Base-by-base conservation (phyloP, 75 land plant species). In the Pseudotsuga menziesii region DNA sequence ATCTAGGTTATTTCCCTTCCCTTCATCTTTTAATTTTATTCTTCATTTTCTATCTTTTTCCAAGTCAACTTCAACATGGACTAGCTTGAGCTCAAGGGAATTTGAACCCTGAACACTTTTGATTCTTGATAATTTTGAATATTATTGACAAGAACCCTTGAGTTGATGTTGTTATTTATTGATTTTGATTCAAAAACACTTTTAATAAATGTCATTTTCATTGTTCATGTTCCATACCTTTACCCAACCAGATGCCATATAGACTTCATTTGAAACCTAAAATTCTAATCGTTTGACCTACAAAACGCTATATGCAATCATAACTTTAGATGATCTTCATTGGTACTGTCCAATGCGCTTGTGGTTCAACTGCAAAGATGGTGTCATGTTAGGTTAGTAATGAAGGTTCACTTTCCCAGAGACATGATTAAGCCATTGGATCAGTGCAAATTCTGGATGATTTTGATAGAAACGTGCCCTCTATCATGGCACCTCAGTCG, bases 1-100 rank as follows among this genome's bases (percentile, higher is more conserved):
- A 29, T 66, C 89, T 85, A 80, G 63, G 74, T n/a, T 26, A 27
- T 35, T 14, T 67, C 23, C 67, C 4, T n/a, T 41, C 1, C 20
- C 9, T 27, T 16, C n/a, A n/a, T 29, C 32, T 29, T 64, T 35
- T 59, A 14, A 66, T 41, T 75, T 14, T 14, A 44, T 12, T 58
- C 29, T 22, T 35, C 76, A n/a, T 76, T 20, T 56, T 73, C 57
- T 73, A 6, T 22, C 9, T 69, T 8, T 69, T 3, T 25, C 15
- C 23, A 36, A 9, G 4, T 41, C 52, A 69, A 23, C 48, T 20
- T 44, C 52, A 44, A 9, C 52, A 7, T 5, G 52, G 8, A 44
- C 52, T 44, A 9, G 0, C 1, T 7, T 44, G 52, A 44, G 6
- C 52, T 44, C 7, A 6, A 44, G 52, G 7, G 52, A 9, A 44